Evolutionary conservation across 1,284 basidiomycete species (phyloP).

Genomic region (Gastroboletus turbinatus): DNA sequence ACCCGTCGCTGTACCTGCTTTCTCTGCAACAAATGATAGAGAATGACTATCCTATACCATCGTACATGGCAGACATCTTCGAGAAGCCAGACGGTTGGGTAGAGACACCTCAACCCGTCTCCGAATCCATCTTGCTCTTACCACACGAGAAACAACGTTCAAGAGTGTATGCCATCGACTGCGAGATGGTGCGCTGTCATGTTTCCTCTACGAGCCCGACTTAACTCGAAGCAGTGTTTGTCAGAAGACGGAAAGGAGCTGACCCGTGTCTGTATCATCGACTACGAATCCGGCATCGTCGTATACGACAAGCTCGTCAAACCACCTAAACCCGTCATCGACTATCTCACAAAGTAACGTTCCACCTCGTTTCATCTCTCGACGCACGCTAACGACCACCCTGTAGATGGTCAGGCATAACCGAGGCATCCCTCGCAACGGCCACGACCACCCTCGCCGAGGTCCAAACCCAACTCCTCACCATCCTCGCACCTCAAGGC

Average conservation of each 20-base stretch:
- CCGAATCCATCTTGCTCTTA: slow-evolving; percentile 30
- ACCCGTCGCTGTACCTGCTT: slow-evolving; percentile 72
- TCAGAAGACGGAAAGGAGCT: slow-evolving; percentile 88
- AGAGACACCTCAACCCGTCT: slow-evolving; percentile 65
- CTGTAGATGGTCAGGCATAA: slow-evolving; percentile 86
- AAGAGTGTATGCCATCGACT: slow-evolving; percentile 76
- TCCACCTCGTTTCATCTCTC: neutral
- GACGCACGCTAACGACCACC: neutral
- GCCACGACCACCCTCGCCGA: slow-evolving; percentile 76
- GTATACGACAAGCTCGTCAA: slow-evolving; percentile 87
- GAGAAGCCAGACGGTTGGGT: slow-evolving; percentile 64
- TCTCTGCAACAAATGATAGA: slow-evolving; percentile 84
- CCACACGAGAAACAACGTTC: slow-evolving; percentile 33
- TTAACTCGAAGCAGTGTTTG: slow-evolving; percentile 55
- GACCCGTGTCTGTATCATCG: slow-evolving; percentile 80
- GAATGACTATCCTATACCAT: slow-evolving; percentile 85
- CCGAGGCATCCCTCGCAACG: slow-evolving; percentile 60
- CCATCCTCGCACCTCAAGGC: slow-evolving; percentile 45
- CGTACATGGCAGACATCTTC: slow-evolving; percentile 72
- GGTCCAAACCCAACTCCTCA: slow-evolving; percentile 70
- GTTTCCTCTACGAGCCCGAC: neutral
- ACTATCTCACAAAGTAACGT: slow-evolving; percentile 82
- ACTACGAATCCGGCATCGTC: slow-evolving; percentile 67
- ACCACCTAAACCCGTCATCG: slow-evolving; percentile 75
- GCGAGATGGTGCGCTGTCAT: slow-evolving; percentile 78